Evolutionary conservation across 1,284 basidiomycete species (phyloP), one percentile per base, ranked within the genome.

Genomic region (Naganishia albida): DNA sequence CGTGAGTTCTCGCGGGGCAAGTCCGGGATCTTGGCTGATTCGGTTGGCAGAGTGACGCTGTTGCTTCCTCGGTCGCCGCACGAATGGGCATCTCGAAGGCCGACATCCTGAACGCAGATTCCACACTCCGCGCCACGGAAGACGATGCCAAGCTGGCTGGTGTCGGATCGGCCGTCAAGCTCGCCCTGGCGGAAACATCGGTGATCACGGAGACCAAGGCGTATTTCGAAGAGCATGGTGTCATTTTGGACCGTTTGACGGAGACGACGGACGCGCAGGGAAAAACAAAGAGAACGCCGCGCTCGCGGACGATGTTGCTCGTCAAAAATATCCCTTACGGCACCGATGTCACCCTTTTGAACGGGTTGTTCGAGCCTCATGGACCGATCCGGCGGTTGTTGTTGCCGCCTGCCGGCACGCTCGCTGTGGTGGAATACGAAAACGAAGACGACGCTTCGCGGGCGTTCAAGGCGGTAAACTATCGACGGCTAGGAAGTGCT

Each of bases 301-400:
- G 83, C 8, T 93, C 90, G 0, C 86, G 90, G 71, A 94, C 91
- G 0, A 87, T 85, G 51, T 88, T 98, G 64, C 84, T 99, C 10
- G 90, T 98, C 68, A 99, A 99, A 82, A 98, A 99, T 79, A 93
- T 99, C 50, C 94, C 95, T 0, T 96, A 90, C 73, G 92, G 92
- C 16, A 97, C 93, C 0, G 85, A 87, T 0, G 80, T 82, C 0
- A 85, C 86, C 13, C 86, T 89, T 68, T 84, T 98, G 20, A 84
- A 85, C 39, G 87, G 88, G 67, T 75, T 98, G 49, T 96, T 99
- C 73, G 84, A 85, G 38, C 83, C 84, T 0, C 87, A 91, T 72
- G 94, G 93, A 7, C 82, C 84, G 63, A 81, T 96, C n/a, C 82
- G 77, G 26, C 84, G 89, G 18, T 85, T 96, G 3, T 79, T 98